Base-by-base conservation (phyloP, 176 grass and related monocot species). In the Tillandsia fasciculata region DNA sequence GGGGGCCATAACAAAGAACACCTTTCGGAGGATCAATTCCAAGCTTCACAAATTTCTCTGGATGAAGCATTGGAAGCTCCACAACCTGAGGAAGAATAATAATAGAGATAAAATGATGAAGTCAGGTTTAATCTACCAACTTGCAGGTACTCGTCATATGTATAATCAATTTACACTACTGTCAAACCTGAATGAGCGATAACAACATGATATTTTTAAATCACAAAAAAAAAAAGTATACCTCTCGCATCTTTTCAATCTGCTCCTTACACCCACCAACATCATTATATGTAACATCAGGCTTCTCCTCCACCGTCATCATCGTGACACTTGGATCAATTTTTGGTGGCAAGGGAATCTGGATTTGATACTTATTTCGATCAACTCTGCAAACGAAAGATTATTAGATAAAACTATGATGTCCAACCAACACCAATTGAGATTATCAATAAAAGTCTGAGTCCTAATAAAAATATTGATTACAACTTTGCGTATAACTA, bases 281-380 rank as follows among this genome's bases (percentile, higher is more conserved):
- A 75, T 85, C 77, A 17, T 50, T 79, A 50, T 85, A 85, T 29
- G 83, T 77, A n/a, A 76, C 73, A 51, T 20, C 15, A 47, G 83
- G 77, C 68, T 52, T 77, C 20, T 26, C 92, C 70, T 96, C 92
- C 8, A 96, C 92, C 0, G 92, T 96, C 92, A 96, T 96, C 92
- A 96, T 96, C 17, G 92, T 96, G 67, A 96, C 92, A 51, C 88
- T 96, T 10, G 91, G 91, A 61, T 96, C 91, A 79, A 96, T 91
- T 77, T 96, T 96, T 2, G 91, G 88, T 58, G 85, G 92, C 52
- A 96, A 52, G 12, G 92, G 92, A 67, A 96, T 96, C 52, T 96
- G 92, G 47, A 91, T 96, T 74, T 96, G 88, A 49, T 96, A 96
- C 74, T 96, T 91, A 64, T 88, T 91, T 14, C 92, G 82, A 53